These are phyloP conservation scores for Daldinia vernicosa DNA, from an alignment of 495 filamentous ascomycete genomes.

Conservation along the genomic window DNA sequence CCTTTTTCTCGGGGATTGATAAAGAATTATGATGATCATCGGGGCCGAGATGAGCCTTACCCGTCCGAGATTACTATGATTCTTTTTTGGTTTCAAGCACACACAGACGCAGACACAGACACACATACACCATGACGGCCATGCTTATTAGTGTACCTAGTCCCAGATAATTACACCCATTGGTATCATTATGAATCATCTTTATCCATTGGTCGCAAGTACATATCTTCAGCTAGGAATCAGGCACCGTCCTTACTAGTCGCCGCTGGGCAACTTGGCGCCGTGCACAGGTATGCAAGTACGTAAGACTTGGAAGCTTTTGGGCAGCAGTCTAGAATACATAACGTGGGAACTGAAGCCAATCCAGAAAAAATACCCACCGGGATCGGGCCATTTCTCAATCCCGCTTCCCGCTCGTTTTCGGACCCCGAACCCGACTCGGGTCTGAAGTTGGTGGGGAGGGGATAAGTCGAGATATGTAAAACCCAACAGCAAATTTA, in stretches of 20 bases:
- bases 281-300: background rate
- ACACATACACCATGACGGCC: background rate
- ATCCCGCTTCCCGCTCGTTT: slow-evolving; percentile 17
- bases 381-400: slow-evolving; percentile 33
- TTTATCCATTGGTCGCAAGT: background rate
- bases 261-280: slow-evolving; percentile 13
- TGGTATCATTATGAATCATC: background rate
- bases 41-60: slow-evolving; percentile 2
- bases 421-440: slow-evolving; percentile 30
- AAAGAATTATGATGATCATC: background rate
- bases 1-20: slow-evolving; percentile 7
- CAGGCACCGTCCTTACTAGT: slow-evolving; percentile 21
- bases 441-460: background rate
- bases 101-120: background rate
- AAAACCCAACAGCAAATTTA: background rate
- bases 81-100: background rate
- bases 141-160: background rate
- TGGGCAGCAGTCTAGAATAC: background rate
- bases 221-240: slow-evolving; percentile 23
- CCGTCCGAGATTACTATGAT: slow-evolving; percentile 10
- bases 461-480: background rate
- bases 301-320: background rate
- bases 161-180: background rate
- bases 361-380: background rate
- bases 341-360: background rate